Conservation (phyloP, 345 rosid species). For the Gossypium raimondii region DNA sequence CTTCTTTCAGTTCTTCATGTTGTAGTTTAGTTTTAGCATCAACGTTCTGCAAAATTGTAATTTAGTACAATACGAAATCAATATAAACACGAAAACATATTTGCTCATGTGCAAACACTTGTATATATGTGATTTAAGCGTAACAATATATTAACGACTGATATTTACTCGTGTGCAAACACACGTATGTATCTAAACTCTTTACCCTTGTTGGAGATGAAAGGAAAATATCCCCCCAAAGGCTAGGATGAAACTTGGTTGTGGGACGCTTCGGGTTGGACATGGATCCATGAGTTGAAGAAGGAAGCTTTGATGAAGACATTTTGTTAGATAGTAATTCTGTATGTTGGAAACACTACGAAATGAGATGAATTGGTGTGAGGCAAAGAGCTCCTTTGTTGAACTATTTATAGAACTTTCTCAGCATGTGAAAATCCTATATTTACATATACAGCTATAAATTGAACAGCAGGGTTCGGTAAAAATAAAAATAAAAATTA, state of each 20-base stretch:
- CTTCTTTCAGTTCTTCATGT: slow-evolving; percentile 13
- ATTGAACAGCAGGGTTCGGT: too few relatives aligned
- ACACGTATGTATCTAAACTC: neutral
- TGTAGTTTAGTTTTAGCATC: neutral
- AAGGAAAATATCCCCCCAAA: slow-evolving; percentile 12
- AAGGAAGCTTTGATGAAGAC: too few relatives aligned
- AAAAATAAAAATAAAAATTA: too few relatives aligned
- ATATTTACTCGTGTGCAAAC: too few relatives aligned
- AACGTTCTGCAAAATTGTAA: neutral
- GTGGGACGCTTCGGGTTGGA: neutral
- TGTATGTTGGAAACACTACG: too few relatives aligned
- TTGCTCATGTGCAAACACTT: too few relatives aligned
- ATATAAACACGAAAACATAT: too few relatives aligned
- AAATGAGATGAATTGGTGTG: neutral
- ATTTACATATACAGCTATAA: too few relatives aligned
- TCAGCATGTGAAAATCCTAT: too few relatives aligned
- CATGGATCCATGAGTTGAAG: neutral
- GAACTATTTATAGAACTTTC: neutral
- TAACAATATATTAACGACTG: too few relatives aligned
- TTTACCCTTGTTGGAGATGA: neutral
- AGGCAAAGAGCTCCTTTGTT: neutral
- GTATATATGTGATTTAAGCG: too few relatives aligned
- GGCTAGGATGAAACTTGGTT: neutral
- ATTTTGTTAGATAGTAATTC: too few relatives aligned
- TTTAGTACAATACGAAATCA: neutral